Base-by-base conservation (phyloP, 768 basidiomycete genomes). In the Brasilioporus rufonigricans region DNA sequence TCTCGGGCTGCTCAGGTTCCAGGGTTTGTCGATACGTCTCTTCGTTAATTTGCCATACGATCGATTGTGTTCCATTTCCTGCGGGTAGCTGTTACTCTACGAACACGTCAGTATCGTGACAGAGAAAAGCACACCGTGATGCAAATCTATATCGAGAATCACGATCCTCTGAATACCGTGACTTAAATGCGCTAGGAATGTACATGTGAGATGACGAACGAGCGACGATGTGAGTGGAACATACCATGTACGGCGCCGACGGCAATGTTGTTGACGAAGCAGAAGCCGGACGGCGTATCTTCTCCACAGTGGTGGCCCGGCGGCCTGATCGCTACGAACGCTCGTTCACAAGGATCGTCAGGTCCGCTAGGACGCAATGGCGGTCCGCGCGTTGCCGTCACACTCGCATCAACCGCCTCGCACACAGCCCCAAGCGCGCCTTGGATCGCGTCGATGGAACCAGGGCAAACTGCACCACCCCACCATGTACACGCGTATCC, bases 231-330 rank as follows among this genome's bases (percentile, higher is more conserved):
- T 16, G 36, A 23, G 23, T 21, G 40, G 13, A 4, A 54, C 77
- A 38, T 61, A 93, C 93, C 95, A 66, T 98, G 92, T 14, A 93
- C 92, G 31, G 93, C 93, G 0, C 80, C 94, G 4, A 98, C 80
- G 0, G 87, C 86, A 0, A 97, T 89, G 64, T 98, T 99, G 60
- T 98, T 98, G 29, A 97, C 80, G 61, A 95, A 97, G 70, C 96
- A 98, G 68, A 98, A 98, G 0, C 96, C 96, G 11, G 84, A 87
- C 0, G 96, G 96, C 0, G 83, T 82, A 55, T 93, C 84, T 70
- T 94, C 93, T 2, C 91, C 91, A 64, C 94, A 96, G 62, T 98
- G 94, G 75, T 97, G 94, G 2, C 96, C 95, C 0, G 95, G 95
- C 0, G 94, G 95, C 47, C 95, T 74, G 19, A 97, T 80, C 0